These are phyloP conservation scores for Alternaria gansuensis DNA, from an alignment of 2,329 filamentous ascomycete species.

Conservation along the genomic window DNA sequence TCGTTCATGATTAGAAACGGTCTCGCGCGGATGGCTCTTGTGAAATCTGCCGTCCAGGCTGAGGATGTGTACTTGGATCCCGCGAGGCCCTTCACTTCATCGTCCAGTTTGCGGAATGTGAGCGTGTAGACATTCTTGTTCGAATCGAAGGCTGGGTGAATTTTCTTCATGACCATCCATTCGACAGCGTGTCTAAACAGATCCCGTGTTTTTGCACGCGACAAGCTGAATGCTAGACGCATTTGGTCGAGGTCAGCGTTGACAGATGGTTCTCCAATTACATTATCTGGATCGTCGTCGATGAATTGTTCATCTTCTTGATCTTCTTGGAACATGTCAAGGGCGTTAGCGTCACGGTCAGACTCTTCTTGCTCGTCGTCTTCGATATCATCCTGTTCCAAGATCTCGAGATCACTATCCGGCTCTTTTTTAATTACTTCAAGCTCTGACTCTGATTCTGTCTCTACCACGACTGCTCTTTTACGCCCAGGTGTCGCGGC, in stretches of 20 bases:
- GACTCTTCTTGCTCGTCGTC: slow-evolving; percentile 36
- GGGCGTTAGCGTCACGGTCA: slow-evolving; percentile 42
- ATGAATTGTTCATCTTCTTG: slow-evolving; percentile 72
- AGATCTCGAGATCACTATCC: slow-evolving; percentile 28
- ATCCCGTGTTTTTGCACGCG: slow-evolving; percentile 72
- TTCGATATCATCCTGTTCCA: slow-evolving; percentile 36
- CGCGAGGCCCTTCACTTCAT: slow-evolving; percentile 73
- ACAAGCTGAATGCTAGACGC: slow-evolving; percentile 75
- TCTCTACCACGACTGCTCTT: slow-evolving; percentile 34
- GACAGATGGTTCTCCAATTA: slow-evolving; percentile 56
- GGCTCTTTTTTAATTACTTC: slow-evolving; percentile 49
- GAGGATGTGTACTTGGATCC: slow-evolving; percentile 76
- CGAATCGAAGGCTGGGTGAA: slow-evolving; percentile 74
- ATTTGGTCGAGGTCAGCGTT: slow-evolving; percentile 62
- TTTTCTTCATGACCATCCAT: slow-evolving; percentile 82
- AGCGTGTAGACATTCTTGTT: slow-evolving; percentile 71
- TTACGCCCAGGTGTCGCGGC: slow-evolving; percentile 37
- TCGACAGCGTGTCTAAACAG: slow-evolving; percentile 78
- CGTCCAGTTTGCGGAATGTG: slow-evolving; percentile 75
- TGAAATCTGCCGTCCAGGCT: slow-evolving; percentile 73
- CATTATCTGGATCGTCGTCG: slow-evolving; percentile 65
- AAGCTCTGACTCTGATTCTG: slow-evolving; percentile 41
- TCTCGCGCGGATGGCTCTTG: slow-evolving; percentile 69
- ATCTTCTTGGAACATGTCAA: slow-evolving; percentile 61
- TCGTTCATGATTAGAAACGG: slow-evolving; percentile 63